phyloP scores from a whole-genome alignment of 352 stramenopile species.

The Phytophthora gonapodyides region DNA sequence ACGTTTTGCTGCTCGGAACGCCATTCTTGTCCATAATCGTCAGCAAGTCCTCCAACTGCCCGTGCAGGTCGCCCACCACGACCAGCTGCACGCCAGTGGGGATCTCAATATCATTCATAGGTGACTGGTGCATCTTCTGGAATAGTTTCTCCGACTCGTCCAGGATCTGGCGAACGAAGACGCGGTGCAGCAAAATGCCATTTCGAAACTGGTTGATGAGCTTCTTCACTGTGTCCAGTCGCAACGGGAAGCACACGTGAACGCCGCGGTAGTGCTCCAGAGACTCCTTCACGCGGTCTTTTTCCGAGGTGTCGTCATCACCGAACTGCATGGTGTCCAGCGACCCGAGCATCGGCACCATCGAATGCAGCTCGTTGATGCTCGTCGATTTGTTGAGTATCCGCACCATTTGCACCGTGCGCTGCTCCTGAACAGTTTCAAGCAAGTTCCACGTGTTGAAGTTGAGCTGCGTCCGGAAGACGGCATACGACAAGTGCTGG shows the following conservation, averaged over 20 bases:
- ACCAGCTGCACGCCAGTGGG: conserved; percentile 85
- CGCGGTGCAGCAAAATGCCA: conserved; percentile 76
- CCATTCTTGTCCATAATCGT: conserved; percentile 94
- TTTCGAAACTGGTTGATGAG: conserved; percentile 87
- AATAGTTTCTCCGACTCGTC: conserved; percentile 70
- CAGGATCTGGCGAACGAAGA: conserved; percentile 79
- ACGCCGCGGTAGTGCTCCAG: conserved; percentile 76
- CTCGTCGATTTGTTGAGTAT: conserved; percentile 86
- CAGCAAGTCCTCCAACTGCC: conserved; percentile 93
- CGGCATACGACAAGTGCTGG: conserved; percentile 67
- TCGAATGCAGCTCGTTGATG: conserved; percentile 79
- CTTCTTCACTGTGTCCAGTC: conserved; percentile 78
- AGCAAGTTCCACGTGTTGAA: conserved; percentile 88
- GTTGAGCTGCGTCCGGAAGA: conserved; percentile 84
- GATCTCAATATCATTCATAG: conserved; percentile 82
- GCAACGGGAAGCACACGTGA: conserved; percentile 72
- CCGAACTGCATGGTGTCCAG: conserved; percentile 61
- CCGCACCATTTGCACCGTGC: conserved; percentile 84
- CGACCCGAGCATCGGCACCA: conserved; percentile 77
- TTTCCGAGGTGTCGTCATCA: conserved; percentile 52
- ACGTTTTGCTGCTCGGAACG: conserved; percentile 84
- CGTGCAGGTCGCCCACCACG: conserved; percentile 93
- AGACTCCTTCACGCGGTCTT: conserved; percentile 64
- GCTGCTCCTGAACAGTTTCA: conserved; percentile 81
- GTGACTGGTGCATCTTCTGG: conserved; percentile 43